These are phyloP conservation scores for Brachypodium distachyon DNA, from an alignment of 202 grass and related monocot species.

Conservation along the genomic window DNA sequence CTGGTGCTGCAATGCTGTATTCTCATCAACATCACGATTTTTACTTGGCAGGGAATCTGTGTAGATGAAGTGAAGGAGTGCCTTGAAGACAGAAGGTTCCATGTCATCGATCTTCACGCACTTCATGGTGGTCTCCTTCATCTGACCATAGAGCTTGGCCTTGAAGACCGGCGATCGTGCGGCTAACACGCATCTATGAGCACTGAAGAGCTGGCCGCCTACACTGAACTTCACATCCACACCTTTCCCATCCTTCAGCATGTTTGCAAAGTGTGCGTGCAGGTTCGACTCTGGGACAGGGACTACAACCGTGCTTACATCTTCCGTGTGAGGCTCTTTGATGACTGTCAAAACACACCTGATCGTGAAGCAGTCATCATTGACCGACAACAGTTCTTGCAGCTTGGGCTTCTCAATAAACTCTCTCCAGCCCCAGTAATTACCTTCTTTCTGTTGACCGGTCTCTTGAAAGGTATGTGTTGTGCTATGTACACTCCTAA, in stretches of 20 bases:
- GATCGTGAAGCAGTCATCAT: background rate
- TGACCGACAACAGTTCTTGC: background rate
- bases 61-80: background rate
- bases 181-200: background rate
- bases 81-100: background rate
- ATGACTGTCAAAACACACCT: background rate
- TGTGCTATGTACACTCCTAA: rapidly evolving
- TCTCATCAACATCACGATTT: background rate
- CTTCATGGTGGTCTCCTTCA: background rate
- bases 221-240: background rate
- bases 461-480: background rate
- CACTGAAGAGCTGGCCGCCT: background rate
- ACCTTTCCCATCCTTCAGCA: background rate
- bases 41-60: background rate
- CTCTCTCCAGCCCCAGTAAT: background rate
- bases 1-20: background rate
- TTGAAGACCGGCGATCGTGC: background rate
- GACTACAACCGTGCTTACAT: background rate
- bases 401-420: background rate
- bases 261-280: background rate
- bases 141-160: background rate
- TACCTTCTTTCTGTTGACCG: too few species aligned
- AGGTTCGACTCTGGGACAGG: background rate
- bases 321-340: background rate
- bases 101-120: background rate